phyloP scores from a whole-genome alignment of 805 yeast species.

The Helenozyma rhizophorensis region DNA sequence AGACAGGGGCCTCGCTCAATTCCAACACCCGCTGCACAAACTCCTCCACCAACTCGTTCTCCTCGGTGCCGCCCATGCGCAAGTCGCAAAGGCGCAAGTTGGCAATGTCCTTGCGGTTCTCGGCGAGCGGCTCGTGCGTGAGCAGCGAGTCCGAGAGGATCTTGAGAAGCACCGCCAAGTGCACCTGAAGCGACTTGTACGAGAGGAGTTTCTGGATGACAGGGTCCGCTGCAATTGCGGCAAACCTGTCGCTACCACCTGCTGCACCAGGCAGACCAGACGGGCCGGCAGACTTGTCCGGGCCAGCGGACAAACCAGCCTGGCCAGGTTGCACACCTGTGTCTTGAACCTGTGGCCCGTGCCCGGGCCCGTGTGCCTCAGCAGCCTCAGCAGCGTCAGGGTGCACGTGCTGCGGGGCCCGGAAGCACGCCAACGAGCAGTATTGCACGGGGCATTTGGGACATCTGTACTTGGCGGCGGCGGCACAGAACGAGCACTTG shows the following conservation, averaged over 20 bases:
- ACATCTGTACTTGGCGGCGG: conserved; percentile 50
- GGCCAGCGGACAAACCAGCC: too few relatives aligned
- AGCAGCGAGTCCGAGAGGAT: conserved; percentile 44
- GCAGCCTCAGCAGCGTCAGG: conserved; percentile 4
- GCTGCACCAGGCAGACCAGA: too few relatives aligned
- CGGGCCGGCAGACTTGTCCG: too few relatives aligned
- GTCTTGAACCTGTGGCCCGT: too few relatives aligned
- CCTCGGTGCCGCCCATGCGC: conserved; percentile 61
- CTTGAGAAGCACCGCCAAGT: conserved; percentile 45
- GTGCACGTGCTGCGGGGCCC: conserved; percentile 37
- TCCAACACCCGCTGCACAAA: conserved; percentile 46
- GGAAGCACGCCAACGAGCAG: conserved; percentile 64
- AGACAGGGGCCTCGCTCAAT: conserved; percentile 3
- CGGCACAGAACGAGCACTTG: conserved; percentile 37
- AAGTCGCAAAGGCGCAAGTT: conserved; percentile 57
- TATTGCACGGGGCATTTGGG: conserved; percentile 45
- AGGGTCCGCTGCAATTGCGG: conserved; percentile 33
- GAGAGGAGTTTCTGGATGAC: conserved; percentile 42
- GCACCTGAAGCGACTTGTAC: conserved; percentile 53
- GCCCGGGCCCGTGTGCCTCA: neutral
- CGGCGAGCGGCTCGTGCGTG: conserved; percentile 47
- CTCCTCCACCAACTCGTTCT: conserved; percentile 67
- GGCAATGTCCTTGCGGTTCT: conserved; percentile 56
- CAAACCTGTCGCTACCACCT: too few relatives aligned
- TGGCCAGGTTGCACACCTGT: too few relatives aligned